Conservation (phyloP, 2,329 filamentous ascomycete species). For the Lasiodiplodia gonubiensis region DNA sequence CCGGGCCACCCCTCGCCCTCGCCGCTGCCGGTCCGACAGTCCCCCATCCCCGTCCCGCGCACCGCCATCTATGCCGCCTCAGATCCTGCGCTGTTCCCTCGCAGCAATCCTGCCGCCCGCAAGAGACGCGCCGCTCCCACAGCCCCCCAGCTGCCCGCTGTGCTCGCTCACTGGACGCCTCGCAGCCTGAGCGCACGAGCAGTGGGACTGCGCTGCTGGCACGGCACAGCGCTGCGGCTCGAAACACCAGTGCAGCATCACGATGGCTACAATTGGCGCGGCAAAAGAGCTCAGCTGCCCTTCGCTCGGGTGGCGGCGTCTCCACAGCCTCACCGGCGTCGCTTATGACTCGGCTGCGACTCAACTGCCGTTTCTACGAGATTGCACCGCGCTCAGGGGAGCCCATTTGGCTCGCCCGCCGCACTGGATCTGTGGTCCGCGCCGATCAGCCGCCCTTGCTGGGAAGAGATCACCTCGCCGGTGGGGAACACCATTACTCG, state of each 20-base stretch:
- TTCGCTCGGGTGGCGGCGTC: neutral
- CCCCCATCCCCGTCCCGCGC: neutral
- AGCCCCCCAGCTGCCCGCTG: neutral
- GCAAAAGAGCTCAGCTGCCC: neutral
- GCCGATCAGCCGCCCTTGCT: slow-evolving; percentile 4
- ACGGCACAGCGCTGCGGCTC: too few species aligned
- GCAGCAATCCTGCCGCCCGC: neutral
- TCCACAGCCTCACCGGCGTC: neutral
- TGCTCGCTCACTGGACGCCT: neutral
- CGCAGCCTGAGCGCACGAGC: neutral
- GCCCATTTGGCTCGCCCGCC: neutral
- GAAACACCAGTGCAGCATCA: neutral
- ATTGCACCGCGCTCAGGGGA: neutral
- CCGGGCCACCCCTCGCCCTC: neutral
- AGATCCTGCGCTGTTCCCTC: neutral
- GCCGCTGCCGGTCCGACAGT: neutral
- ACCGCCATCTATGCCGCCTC: neutral
- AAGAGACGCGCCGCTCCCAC: neutral
- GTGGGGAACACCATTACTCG: neutral
- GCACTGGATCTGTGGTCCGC: neutral
- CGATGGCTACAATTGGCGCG: neutral
- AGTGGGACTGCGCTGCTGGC: neutral
- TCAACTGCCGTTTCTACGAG: neutral
- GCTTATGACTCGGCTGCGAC: neutral
- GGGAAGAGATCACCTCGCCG: neutral